Evolutionary conservation across 2,329 filamentous ascomycete genomes (phyloP).

Genomic region (Pyricularia sp.): DNA sequence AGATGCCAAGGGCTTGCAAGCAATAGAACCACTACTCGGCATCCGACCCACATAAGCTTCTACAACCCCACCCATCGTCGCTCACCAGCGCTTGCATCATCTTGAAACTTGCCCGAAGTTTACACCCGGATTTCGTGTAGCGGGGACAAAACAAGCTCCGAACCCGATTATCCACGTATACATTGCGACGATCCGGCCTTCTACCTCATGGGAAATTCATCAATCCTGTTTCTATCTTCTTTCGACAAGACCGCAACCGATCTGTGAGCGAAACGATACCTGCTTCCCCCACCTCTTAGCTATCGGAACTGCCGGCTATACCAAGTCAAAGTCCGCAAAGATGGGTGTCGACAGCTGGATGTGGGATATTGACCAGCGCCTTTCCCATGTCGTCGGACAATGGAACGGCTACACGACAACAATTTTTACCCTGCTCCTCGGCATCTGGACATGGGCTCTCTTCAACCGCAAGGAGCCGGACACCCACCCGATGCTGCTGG

Average conservation of each 20-base stretch:
- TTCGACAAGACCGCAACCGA: background rate
- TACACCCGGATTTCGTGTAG: background rate
- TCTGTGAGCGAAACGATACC: background rate
- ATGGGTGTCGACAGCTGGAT: constrained; percentile 43
- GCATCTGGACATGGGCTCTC: constrained; percentile 58
- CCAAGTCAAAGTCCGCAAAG: background rate
- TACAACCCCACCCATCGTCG: background rate
- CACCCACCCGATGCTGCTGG: constrained; percentile 80
- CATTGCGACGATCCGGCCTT: background rate
- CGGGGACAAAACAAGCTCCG: background rate
- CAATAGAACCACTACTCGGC: background rate
- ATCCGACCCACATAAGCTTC: background rate
- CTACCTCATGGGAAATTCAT: background rate
- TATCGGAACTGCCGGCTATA: background rate
- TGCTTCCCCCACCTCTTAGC: background rate
- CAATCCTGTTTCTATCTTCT: background rate
- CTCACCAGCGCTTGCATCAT: background rate
- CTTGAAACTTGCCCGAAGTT: background rate
- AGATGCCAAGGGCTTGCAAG: background rate
- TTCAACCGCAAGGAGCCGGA: constrained; percentile 68
- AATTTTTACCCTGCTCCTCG: constrained; percentile 52
- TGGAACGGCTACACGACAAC: constrained; percentile 74
- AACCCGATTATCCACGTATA: background rate
- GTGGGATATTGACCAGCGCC: constrained; percentile 56
- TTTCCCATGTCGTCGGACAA: constrained; percentile 57